Evolutionary conservation across 441 rosid genomes (phyloP), one percentile per base, ranked within the genome.

Genomic region (Erysimum cheiri): DNA sequence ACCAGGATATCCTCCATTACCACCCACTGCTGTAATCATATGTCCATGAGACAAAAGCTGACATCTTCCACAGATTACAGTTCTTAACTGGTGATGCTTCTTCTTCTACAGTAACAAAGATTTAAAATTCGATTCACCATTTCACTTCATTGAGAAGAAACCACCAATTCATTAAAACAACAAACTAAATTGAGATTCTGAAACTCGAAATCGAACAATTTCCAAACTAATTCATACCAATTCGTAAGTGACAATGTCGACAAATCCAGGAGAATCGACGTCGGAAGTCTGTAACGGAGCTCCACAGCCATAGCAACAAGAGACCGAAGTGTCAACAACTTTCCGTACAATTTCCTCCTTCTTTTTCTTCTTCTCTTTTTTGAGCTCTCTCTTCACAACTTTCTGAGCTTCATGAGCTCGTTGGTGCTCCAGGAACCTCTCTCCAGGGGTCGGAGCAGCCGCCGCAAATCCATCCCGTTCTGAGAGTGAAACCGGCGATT

Each of bases 11-110:
- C 98, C 99, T 43, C 99, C 99, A 76, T 94, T 88, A 24, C 99
- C 99, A 77, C 98, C 99, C 10, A 94, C 99, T 63, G 98, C 97
- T 26, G 97, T 92, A 69, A 94, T 83, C 97, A 94, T 94, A 66
- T 86, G 98, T 55, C 99, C 99, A 77, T 94, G 99, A 64, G 98
- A 88, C 62, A 94, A 79, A 14, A 94, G 97, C 80, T 73, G 85
- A 47, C 99, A 95, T 78, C 99, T 86, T 73, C 96, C 84, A 80
- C 98, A 95, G 22, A 92, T 87, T 59, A 95, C 79, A 12, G 88
- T 94, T 69, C 88, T 84, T 24, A 94, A 89, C 85, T 94, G 99
- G 54, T 78, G 96, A 73, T 94, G 99, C 60, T 84, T 94, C 90
- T 90, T 94, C 88, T 94, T 94, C 99, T 90, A 78, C 82, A 87